Percentiles rank a stretch among this genome's conserved stretches.
These are phyloP conservation scores for Colletotrichum tropicale DNA, from an alignment of 2,329 filamentous ascomycete species.

Conservation along the genomic window DNA sequence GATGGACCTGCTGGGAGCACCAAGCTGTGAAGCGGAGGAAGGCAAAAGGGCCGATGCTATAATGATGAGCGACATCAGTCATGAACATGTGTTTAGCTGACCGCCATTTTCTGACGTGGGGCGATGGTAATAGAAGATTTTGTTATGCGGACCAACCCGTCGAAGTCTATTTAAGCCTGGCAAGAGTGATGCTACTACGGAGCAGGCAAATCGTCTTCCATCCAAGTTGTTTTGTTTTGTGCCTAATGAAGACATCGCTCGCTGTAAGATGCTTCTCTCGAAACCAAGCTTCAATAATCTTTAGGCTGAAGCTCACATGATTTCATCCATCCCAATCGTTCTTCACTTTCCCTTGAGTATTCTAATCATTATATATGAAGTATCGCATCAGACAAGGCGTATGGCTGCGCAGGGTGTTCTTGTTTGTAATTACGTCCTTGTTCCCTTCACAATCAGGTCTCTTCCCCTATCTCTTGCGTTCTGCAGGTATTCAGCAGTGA, in stretches of 20 bases:
- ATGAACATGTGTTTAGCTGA: neutral
- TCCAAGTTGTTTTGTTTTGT: neutral
- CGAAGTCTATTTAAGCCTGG: neutral
- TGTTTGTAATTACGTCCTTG: neutral
- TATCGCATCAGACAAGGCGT: neutral
- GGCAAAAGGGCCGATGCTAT: neutral
- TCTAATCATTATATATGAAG: rapidly evolving
- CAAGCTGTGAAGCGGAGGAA: slow-evolving; percentile 32
- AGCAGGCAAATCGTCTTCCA: neutral
- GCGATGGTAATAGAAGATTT: neutral
- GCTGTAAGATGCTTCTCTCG: rapidly evolving
- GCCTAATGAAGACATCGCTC: neutral
- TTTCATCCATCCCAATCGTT: neutral
- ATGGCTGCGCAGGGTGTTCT: neutral
- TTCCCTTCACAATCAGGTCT: rapidly evolving
- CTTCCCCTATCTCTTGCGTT: neutral
- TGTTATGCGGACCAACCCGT: neutral
- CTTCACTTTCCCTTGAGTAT: neutral
- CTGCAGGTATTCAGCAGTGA: neutral
- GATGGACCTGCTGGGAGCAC: slow-evolving; percentile 43
- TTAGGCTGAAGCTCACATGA: neutral
- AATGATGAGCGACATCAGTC: neutral
- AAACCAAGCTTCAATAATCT: neutral
- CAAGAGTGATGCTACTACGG: neutral
- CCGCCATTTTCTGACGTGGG: neutral